Base-by-base conservation (phyloP, 2,329 filamentous ascomycete genomes). In the Lasiodiplodia hormozganensis region DNA sequence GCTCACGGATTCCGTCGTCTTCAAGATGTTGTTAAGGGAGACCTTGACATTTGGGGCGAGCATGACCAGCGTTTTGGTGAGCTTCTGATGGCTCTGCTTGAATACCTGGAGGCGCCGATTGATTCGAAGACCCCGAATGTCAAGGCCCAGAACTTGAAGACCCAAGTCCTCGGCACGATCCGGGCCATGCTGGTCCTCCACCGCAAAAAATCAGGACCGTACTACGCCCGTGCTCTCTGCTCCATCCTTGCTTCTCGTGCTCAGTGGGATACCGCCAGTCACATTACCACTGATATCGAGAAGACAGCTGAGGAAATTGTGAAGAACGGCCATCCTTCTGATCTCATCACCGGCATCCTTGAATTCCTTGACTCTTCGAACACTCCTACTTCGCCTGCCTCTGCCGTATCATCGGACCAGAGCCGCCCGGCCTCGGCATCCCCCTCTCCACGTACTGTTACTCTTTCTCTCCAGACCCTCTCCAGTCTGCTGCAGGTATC, bases 1-100 rank as follows among this genome's bases (percentile, higher is more conserved):
- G 91, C 92, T 3, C 91, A 94, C 75, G 92, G 92, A 68, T 93
- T 94, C 84, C 88, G 92, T 65, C 92, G 92, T 74, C 83, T 94
- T 60, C 92, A 94, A 77, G 89, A 89, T 49, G 85, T 94, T 71
- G 85, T 93, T 69, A 89, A 90, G 71, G 89, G 91, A 69, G 87
- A 85, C 75, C 86, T 86, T 28, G 85, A 88, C 16, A 83, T 88
- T 23, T 88, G 92, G 75, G 85, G 85, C 1, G 87, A 90, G 69
- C 88, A 90, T 58, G 89, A 90, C 73, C 88, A 90, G 66, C 90
- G 88, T 71, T 93, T 93, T 70, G 87, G 90, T 71, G 85, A 89
- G 8, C 83, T 94, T 2, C 81, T 94, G 43, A 73, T 86, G 2
- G 90, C 89, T 0, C 84, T 93, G 23, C 91, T 94, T 70, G 87